Conservation (phyloP, 2,329 filamentous ascomycete species). For the Thielaviopsis ethacetica region DNA sequence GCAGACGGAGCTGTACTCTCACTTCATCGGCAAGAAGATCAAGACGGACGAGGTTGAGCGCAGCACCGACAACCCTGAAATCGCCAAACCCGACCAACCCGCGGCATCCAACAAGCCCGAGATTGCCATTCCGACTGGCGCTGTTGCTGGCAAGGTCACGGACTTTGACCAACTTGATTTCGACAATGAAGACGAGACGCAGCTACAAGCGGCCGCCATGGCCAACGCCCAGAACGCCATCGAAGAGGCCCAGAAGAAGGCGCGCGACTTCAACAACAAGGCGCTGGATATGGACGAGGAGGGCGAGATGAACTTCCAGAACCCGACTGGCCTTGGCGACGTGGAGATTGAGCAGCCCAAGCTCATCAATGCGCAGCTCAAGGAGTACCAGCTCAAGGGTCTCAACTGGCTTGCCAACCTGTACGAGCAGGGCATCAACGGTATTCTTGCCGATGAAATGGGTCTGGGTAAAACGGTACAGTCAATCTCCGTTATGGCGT, state of each 20-base stretch:
- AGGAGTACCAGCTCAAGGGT: conserved; percentile 97
- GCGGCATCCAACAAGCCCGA: conserved; percentile 27
- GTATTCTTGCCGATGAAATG: conserved; percentile 97
- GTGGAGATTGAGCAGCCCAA: conserved; percentile 90
- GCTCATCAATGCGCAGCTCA: conserved; percentile 82
- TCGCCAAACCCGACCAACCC: conserved; percentile 37
- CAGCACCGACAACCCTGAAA: conserved; percentile 68
- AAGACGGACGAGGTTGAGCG: conserved; percentile 91
- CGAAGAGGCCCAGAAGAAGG: conserved; percentile 83
- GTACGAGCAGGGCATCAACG: conserved; percentile 99
- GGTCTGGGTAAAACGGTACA: conserved; percentile 98
- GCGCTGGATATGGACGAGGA: conserved; percentile 63
- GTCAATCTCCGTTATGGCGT: conserved; percentile 98
- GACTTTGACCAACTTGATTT: conserved; percentile 92
- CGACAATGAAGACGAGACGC: conserved; percentile 81
- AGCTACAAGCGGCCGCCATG: conserved; percentile 67
- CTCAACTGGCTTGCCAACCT: conserved; percentile 98
- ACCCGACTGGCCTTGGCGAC: conserved; percentile 85
- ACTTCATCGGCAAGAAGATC: conserved; percentile 99
- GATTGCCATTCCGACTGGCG: conserved; percentile 35
- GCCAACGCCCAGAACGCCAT: conserved; percentile 94
- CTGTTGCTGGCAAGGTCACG: conserved; percentile 56
- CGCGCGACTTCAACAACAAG: conserved; percentile 76
- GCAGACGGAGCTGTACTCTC: conserved; percentile 95
- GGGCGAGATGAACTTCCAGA: conserved; percentile 99